Conservation (phyloP, 768 basidiomycete species). For the Bullera alba region DNA sequence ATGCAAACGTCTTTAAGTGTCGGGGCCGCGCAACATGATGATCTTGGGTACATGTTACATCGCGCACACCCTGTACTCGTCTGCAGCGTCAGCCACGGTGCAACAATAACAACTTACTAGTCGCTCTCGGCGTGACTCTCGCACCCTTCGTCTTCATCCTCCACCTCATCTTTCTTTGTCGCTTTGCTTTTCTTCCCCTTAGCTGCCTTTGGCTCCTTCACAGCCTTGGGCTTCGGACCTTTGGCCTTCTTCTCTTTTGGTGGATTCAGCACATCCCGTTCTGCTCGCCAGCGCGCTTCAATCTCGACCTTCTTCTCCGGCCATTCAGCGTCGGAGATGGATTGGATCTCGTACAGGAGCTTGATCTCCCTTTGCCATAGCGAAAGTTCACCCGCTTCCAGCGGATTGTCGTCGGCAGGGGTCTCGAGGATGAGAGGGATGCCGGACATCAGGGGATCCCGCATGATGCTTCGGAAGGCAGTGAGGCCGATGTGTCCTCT, state of each 20-base stretch:
- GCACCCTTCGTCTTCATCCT: conserved; percentile 17
- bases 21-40: no score
- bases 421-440: conserved; percentile 81
- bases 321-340: conserved; percentile 35
- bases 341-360: conserved; percentile 52
- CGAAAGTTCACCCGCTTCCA: conserved; percentile 44
- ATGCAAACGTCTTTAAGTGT: no score
- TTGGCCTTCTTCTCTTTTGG: conserved; percentile 24
- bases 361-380: conserved; percentile 71
- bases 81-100: no score
- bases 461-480: conserved; percentile 61
- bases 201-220: conserved; percentile 11
- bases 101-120: background rate
- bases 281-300: conserved; percentile 28
- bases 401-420: conserved; percentile 57
- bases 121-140: conserved; percentile 4
- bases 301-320: conserved; percentile 25
- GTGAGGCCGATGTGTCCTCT: conserved; percentile 64
- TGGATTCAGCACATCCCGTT: conserved; percentile 33
- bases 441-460: conserved; percentile 59
- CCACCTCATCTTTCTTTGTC: conserved; percentile 15
- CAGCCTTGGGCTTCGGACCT: conserved; percentile 20
- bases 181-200: conserved; percentile 11
- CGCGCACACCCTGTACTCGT: no score
- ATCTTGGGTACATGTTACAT: no score